These are phyloP conservation scores for Trichoderma hamatum DNA, from an alignment of 2,329 filamentous ascomycete species.

Conservation along the genomic window DNA sequence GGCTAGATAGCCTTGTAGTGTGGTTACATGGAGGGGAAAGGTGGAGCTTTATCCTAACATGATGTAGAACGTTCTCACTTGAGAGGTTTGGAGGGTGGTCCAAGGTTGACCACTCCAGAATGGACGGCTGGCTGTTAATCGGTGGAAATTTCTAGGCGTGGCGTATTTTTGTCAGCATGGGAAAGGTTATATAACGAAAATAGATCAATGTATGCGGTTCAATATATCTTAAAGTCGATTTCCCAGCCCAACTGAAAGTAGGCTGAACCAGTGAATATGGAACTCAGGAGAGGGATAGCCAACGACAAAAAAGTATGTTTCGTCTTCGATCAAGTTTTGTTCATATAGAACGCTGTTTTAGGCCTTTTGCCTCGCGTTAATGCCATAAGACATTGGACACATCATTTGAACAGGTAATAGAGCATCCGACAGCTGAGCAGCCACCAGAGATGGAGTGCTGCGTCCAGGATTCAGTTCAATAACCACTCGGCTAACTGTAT, in stretches of 20 bases:
- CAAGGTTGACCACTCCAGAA: background rate
- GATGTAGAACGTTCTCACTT: background rate
- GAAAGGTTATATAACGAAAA: background rate
- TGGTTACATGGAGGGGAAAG: slow-evolving; percentile 6
- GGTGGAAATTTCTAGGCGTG: background rate
- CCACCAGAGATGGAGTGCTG: background rate
- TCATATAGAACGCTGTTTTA: background rate
- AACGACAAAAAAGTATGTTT: background rate
- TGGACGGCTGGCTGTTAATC: background rate
- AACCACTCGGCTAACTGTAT: background rate
- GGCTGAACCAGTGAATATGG: background rate
- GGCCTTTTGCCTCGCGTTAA: background rate
- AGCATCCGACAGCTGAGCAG: background rate
- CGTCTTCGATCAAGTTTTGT: background rate
- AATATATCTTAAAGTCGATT: background rate
- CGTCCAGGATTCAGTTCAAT: background rate
- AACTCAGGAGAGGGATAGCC: too few species aligned
- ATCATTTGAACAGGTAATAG: background rate
- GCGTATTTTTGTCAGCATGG: background rate
- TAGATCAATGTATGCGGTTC: background rate
- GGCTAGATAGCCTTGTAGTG: background rate
- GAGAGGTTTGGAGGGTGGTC: background rate
- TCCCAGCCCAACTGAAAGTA: background rate
- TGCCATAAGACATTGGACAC: background rate
- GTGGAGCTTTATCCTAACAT: background rate